phyloP scores from a whole-genome alignment of 108 stramenopile species.

The Craspedostauros australis region DNA sequence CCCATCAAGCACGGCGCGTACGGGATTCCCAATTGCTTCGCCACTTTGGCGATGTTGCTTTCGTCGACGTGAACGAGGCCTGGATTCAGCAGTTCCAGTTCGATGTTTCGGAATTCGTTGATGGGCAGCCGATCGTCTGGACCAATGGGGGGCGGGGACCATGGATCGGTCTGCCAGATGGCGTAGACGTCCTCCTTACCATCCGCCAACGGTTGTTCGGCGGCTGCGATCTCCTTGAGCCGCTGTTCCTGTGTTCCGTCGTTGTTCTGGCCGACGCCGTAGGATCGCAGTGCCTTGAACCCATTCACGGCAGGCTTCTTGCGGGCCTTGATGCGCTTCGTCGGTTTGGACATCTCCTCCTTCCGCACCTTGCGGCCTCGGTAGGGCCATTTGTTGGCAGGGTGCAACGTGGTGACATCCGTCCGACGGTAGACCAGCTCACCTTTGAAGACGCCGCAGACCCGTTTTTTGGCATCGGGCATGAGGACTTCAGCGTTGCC shows the following conservation, averaged over 20 bases:
- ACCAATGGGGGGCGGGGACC: conserved; percentile 55
- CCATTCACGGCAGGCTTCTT: conserved; percentile 33
- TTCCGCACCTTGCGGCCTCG: conserved; percentile 66
- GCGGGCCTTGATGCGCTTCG: conserved; percentile 57
- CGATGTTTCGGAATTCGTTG: conserved; percentile 77
- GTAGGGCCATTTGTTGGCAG: conserved; percentile 73
- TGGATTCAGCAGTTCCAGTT: conserved; percentile 75
- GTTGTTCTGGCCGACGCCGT: conserved; percentile 48
- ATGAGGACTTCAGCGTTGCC: conserved; percentile 62
- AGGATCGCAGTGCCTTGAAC: conserved; percentile 61
- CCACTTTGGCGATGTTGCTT: conserved; percentile 46
- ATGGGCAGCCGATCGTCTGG: conserved; percentile 66
- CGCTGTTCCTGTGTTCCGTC: conserved; percentile 34
- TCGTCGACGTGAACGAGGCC: conserved; percentile 74
- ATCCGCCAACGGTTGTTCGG: conserved; percentile 25
- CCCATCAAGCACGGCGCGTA: conserved; percentile 87
- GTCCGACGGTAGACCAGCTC: conserved; percentile 62
- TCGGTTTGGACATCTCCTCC: conserved; percentile 49
- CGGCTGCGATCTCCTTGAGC: conserved; percentile 24
- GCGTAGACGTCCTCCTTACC: conserved; percentile 61
- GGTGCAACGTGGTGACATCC: conserved; percentile 67
- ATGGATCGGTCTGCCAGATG: conserved; percentile 75
- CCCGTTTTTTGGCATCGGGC: conserved; percentile 61
- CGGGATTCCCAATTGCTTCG: conserved; percentile 68
- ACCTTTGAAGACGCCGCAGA: conserved; percentile 84